Base-by-base conservation (phyloP, 2,329 filamentous ascomycete species). In the Paraconiothyrium brasiliense region DNA sequence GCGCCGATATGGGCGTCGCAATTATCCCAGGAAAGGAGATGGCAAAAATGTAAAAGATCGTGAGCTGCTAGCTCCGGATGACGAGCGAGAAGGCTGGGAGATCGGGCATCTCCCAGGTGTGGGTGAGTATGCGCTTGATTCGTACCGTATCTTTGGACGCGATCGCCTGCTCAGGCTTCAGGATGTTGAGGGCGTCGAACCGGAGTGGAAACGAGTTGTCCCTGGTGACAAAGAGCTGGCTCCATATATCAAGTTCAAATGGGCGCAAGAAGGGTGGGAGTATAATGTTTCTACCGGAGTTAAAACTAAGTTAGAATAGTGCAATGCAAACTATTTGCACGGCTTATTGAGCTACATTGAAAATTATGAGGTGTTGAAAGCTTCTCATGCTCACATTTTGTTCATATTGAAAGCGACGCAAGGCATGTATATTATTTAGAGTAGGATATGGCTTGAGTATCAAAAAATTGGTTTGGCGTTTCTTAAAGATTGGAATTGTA, bases 81-180 rank as follows among this genome's bases (percentile, higher is more conserved):
- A 76, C 27, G 64, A 70, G 16, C 81, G 84, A 11, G 79, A 81
- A 0, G 83, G 86, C 4, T 96, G 93, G 89, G 94, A 97, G 72
- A 91, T 97, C 62, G 93, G 90, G 0, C 92, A 97, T 76, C 81
- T 97, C 60, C 93, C 92, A 0, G 89, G 57, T 76, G 85, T 58
- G 92, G 93, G 16, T 84, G 62, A 88, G 1, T 97, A 97, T 76
- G 91, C 92, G 0, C 83, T 94, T 52, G 94, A 97, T 77, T 94
- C 91, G 72, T 97, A 93, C 92, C 88, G 94, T 3, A 97, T 97
- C 65, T 97, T 97, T 78, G 97, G 93, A 75, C 87, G 94, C 1
- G 94, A 97, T 75, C 83, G 85, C 35, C 77, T 97, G 27, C 85
- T 93, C 8, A 90, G 88, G 0, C 77, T 89, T 20, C 82, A 70